A percentile compares a stretch with the other conserved stretches of the same genome.
Conservation (phyloP, 371 early-diverging fungal species). For the Mucor velutinosus region DNA sequence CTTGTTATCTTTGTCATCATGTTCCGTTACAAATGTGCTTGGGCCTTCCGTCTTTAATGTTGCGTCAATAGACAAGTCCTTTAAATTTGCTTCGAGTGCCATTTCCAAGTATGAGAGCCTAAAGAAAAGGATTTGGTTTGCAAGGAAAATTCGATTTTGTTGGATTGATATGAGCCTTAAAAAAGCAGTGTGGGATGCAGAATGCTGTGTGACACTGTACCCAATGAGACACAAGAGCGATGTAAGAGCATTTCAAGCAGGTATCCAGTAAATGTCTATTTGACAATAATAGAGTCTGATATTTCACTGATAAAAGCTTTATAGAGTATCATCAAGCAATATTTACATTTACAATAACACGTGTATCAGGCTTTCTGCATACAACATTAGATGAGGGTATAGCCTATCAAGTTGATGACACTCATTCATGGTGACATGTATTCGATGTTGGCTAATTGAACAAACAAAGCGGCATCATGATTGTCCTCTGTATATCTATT, state of each 20-base stretch:
- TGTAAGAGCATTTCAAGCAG: neutral
- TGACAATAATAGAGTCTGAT: neutral
- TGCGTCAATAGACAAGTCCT: constrained; percentile 41
- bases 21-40: constrained; percentile 77
- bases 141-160: neutral
- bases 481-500: neutral
- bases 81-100: neutral
- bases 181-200: neutral
- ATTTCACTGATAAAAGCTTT: too few relatives aligned
- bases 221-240: neutral
- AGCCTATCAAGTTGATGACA: neutral
- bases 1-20: constrained; percentile 36
- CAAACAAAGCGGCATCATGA: neutral
- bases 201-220: neutral
- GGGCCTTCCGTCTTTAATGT: constrained; percentile 83
- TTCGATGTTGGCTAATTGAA: neutral
- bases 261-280: neutral
- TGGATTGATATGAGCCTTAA: neutral
- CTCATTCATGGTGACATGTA: neutral
- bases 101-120: neutral
- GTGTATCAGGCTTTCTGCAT: neutral
- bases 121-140: neutral
- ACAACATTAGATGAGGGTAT: neutral
- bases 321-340: too few relatives aligned
- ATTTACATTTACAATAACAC: too few relatives aligned